A percentile compares a stretch with the other conserved stretches of the same genome.
These are phyloP conservation scores for Colletotrichum noveboracense DNA, from an alignment of 2,329 filamentous ascomycete species.

Conservation along the genomic window DNA sequence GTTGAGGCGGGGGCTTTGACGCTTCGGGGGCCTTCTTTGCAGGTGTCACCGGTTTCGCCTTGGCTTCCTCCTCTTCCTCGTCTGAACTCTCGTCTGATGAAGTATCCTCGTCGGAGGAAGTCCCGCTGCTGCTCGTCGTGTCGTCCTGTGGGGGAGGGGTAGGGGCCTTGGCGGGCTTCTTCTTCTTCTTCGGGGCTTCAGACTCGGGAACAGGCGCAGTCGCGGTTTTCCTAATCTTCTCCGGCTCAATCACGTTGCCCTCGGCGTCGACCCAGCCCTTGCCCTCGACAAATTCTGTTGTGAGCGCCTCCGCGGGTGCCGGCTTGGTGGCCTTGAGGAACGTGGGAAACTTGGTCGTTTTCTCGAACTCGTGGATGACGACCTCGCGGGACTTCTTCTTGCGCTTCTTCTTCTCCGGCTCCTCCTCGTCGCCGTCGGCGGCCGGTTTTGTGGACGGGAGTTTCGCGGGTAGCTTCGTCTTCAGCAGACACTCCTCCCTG, in stretches of 20 bases:
- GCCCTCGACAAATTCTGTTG: constrained; percentile 75
- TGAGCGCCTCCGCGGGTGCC: constrained; percentile 46
- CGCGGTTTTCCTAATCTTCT: constrained; percentile 41
- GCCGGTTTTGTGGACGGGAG: constrained; percentile 46
- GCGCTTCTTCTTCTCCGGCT: constrained; percentile 56
- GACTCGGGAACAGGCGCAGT: constrained; percentile 27
- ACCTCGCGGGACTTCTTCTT: constrained; percentile 67
- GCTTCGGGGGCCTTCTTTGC: not conserved
- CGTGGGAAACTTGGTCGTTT: constrained; percentile 80
- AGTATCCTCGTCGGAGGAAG: constrained; percentile 35
- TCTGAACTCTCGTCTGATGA: constrained; percentile 37
- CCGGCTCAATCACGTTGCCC: constrained; percentile 75
- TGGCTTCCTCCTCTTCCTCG: constrained; percentile 25
- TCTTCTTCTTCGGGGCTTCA: constrained; percentile 22
- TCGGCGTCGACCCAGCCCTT: constrained; percentile 87
- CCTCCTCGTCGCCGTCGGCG: constrained; percentile 40
- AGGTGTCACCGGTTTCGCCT: constrained; percentile 8
- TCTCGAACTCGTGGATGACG: constrained; percentile 88
- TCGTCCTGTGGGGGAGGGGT: constrained; percentile 26
- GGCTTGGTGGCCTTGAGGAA: constrained; percentile 71
- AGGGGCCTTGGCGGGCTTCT: constrained; percentile 15
- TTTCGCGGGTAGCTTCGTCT: constrained; percentile 67
- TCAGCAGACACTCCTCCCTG: constrained; percentile 82
- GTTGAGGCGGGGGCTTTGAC: constrained; percentile 17
- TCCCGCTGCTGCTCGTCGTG: constrained; percentile 43